These are phyloP conservation scores for Fusarium nanum DNA, from an alignment of 2,329 filamentous ascomycete genomes.

Conservation along the genomic window DNA sequence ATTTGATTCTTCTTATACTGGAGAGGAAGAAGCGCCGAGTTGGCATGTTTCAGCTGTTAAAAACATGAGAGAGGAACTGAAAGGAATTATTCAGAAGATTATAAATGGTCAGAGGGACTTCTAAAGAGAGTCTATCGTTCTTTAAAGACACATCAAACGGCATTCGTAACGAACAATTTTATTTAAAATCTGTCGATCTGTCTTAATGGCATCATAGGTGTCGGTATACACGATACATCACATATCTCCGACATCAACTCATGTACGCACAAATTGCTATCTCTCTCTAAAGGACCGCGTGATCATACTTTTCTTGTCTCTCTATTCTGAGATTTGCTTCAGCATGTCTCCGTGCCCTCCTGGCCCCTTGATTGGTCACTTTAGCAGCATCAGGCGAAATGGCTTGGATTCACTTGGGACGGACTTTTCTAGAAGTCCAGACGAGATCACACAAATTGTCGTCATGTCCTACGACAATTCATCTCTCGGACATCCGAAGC, in stretches of 20 bases:
- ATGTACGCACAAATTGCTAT: no score
- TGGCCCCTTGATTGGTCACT: not conserved
- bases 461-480: not conserved
- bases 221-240: no score
- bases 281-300: no score
- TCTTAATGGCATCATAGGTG: no score
- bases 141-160: no score
- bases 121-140: no score
- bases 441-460: not conserved
- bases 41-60: slow-evolving; percentile 19
- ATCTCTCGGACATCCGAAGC: no score
- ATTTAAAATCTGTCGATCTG: no score
- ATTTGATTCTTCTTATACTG: slow-evolving; percentile 11
- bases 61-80: slow-evolving; percentile 25
- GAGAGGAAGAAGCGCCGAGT: not conserved
- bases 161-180: no score
- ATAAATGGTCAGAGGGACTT: slow-evolving; percentile 5
- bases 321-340: not conserved
- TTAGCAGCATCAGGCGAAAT: no score
- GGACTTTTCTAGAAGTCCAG: not conserved
- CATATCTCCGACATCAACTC: no score
- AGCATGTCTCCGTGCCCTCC: not conserved
- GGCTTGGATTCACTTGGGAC: no score
- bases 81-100: slow-evolving; percentile 20
- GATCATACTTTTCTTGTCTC: not conserved